Base-by-base conservation (phyloP, 805 yeast genomes). In the Saccharomycopsis microspora region DNA sequence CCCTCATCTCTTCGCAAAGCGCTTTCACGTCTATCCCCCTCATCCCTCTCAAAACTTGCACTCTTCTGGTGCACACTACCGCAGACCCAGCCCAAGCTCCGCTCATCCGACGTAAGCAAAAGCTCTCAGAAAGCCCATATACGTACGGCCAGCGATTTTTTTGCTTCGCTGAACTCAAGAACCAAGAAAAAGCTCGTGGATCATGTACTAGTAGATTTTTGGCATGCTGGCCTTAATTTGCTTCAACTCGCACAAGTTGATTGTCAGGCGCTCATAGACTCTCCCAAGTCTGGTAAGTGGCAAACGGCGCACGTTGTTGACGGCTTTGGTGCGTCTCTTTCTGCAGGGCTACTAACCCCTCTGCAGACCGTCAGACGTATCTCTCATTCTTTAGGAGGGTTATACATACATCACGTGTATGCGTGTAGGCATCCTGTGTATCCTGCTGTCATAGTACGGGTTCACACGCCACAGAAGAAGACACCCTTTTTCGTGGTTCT, bases 161-260 rank as follows among this genome's bases (percentile, higher is more conserved):
- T 19, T 19, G 19, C 19, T 19, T 19, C 19, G 19, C 19, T 2
- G 19, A 19, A 19, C 19, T 19, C 19, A 19, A 19, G 19, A 38
- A 42, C 11, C 5, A 68, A 65, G 45, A 54, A 61, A 45, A 61
- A 58, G 42, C 52, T 67, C 28, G 63, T 78, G 4, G 78, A 77
- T 49, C 58, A 61, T 35, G 64, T 78, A n/a, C 50, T 76, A 5
- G 67, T 60, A 38, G 71, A 73, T 9, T 72, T 65, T 54, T 82
- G 85, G 74, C 63, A 71, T 1, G 55, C 61, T 4, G 87, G 87
- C 0, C 59, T 82, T 40, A 81, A 80, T 54, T 62, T 80, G 1
- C 65, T 78, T 11, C 94, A 85, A 58, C 58, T 79, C 39, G 80
- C 93, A 0, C 87, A 82, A 51, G 63, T 83, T 4, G 93, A 85